Base-by-base conservation (phyloP, 2,329 filamentous ascomycete species). In the Coleophoma eucalyptorum region DNA sequence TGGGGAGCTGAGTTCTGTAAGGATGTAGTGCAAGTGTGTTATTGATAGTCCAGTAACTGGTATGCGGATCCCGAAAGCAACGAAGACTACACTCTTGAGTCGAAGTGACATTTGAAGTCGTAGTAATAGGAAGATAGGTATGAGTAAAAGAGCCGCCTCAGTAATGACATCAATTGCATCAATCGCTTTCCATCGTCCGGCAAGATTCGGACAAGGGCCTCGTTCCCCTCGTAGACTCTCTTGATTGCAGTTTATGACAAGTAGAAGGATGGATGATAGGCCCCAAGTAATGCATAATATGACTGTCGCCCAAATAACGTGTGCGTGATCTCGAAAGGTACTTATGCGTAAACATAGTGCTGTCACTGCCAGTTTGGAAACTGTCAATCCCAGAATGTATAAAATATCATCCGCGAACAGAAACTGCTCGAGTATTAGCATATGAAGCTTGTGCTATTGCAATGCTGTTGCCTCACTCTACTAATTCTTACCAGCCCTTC, bases 11-110 rank as follows among this genome's bases (percentile, higher is more conserved):
- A 69, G 51, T 40, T 66, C 58, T 3, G 48, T 46, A 8, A 58
- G 52, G 4, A 72, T 52, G 51, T 65, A 73, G 48, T 66, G 50
- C 3, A 75, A 57, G 43, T 68, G 71, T 5, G 72, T 43, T 8
- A 58, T 61, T 8, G 69, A 60, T 7, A 69, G 61, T n/a, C 66
- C 60, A 15, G 73, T 65, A 15, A 26, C 19, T 10, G 46, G 46
- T 11, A 48, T n/a, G 21, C 46, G 46, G 33, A 48, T 15, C 4
- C 46, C 37, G 31, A 48, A 48, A 5, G 46, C 46, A 31, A 26
- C 12, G n/a, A 42, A 21, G 18, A 48, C 46, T 11, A 48, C 10
- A 16, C 20, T 5, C 21, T 48, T 48, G 35, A 48, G 35, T 10
- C 16, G 20, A 8, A 16, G 7, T 2, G 46, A 32, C 46, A 48